Evolutionary conservation across 129 eudicot genomes (phyloP), one percentile per base, ranked within the genome.

Genomic region (Apium graveolens): DNA sequence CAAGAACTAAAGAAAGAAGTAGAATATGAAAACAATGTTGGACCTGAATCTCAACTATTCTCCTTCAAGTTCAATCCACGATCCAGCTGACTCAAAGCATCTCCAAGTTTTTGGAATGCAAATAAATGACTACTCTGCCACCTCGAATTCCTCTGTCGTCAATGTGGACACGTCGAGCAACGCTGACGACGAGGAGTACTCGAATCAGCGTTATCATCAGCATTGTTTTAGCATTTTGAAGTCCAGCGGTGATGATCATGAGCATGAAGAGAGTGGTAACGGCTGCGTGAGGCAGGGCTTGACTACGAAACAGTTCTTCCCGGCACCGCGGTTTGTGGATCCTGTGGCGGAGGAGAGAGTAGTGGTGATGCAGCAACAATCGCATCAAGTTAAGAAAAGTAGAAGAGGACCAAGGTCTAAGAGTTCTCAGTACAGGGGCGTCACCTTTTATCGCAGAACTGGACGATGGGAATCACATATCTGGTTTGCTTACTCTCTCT

Each of bases 401-500:
- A 80, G 97, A 78, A 87, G 97, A 73, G 97, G 97, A 65, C 97
- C 97, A 32, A 83, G 95, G 95, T 89, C 97, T 12, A 84, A 91
- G 78, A 92, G 97, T 75, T 92, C 97, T 42, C 97, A 92, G 87
- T 89, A 92, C 75, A 87, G 97, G 18, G 97, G 97, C 35, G 97
- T 92, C 78, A 92, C 97, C 1, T 92, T 89, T 80, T 92, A 92
- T 76, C 89, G 97, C 53, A 83, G 95, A 76, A 92, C 97, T 48
- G 95, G 97, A 76, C 75, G 97, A 88, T 92, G 97, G 97, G 97
- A 91, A 85, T 91, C 97, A 69, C 97, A 91, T 62, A 91, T 91
- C 72, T 91, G 97, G 97, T 91, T 69, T 70, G 89, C 74, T 45
- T 13, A 21, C 53, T 6, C 16, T 35, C 37, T 49, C 13, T 70